Conservation (phyloP, 805 yeast genomes). For the Cyberlindnera samutprakarnensis region DNA sequence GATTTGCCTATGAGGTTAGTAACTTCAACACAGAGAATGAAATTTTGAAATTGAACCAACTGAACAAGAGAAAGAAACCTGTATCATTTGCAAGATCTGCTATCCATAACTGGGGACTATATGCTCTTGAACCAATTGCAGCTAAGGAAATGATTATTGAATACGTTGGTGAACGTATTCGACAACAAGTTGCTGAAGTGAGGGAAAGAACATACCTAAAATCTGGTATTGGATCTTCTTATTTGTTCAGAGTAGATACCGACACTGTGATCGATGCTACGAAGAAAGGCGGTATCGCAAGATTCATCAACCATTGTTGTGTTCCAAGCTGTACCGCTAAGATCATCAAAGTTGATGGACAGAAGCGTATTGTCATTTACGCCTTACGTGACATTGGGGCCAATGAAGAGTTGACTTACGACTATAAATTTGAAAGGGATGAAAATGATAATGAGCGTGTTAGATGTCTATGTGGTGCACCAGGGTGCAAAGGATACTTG, state of each 20-base stretch:
- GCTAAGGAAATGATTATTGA: conserved; percentile 97
- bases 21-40: conserved; percentile 82
- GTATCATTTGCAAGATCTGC: conserved; percentile 97
- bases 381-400: conserved; percentile 84
- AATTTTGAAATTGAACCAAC: conserved; percentile 72
- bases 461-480: conserved; percentile 91
- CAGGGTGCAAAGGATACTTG: conserved; percentile 86
- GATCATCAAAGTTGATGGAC: conserved; percentile 91
- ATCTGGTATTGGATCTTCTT: conserved; percentile 93
- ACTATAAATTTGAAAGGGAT: conserved; percentile 91
- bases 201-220: conserved; percentile 79
- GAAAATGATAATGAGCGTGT: conserved; percentile 82
- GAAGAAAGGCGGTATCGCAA: conserved; percentile 92
- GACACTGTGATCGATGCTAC: conserved; percentile 96
- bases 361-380: conserved; percentile 88
- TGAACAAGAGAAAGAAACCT: conserved; percentile 85
- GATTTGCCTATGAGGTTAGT: conserved; percentile 83
- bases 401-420: conserved; percentile 91
- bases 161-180: conserved; percentile 89
- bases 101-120: conserved; percentile 96
- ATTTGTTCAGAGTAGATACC: conserved; percentile 87
- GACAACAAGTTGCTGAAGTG: conserved; percentile 91
- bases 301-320: conserved; percentile 96
- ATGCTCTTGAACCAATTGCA: conserved; percentile 92
- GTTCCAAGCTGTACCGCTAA: conserved; percentile 97